Conservation (phyloP, 2,329 filamentous ascomycete species). For the Apiospora aurea region DNA sequence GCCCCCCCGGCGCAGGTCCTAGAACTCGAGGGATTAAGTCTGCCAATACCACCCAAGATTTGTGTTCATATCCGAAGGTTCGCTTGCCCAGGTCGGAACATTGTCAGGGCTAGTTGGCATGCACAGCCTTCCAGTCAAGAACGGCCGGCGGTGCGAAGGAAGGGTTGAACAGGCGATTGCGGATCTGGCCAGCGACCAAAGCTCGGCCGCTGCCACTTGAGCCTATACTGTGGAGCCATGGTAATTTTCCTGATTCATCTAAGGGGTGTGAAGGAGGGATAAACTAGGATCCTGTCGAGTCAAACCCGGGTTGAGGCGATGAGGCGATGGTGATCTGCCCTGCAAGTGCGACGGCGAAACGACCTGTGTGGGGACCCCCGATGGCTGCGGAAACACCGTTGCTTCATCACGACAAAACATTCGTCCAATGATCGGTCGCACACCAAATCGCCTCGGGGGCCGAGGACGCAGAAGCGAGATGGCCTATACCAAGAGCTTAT, state of each 20-base stretch:
- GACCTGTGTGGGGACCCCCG: background rate
- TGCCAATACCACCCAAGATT: background rate
- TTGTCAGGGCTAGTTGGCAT: background rate
- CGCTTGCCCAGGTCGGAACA: background rate
- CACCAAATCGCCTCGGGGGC: too few species aligned
- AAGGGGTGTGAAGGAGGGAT: background rate
- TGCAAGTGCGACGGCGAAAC: background rate
- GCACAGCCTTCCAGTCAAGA: background rate
- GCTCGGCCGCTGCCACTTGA: background rate
- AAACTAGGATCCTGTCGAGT: background rate
- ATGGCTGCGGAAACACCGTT: background rate
- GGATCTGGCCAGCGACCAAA: background rate
- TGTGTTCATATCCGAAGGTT: background rate
- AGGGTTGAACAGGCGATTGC: slow-evolving; percentile 9
- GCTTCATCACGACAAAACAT: background rate
- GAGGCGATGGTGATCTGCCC: background rate
- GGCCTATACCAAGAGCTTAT: background rate
- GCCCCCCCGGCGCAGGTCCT: background rate
- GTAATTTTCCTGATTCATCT: background rate
- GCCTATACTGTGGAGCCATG: background rate
- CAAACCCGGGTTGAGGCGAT: background rate
- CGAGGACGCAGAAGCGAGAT: too few species aligned
- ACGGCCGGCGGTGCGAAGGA: background rate
- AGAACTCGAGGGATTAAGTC: background rate
- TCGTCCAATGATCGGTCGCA: background rate